phyloP scores from a whole-genome alignment of 495 filamentous ascomycete species.

The Niebla homalea region DNA sequence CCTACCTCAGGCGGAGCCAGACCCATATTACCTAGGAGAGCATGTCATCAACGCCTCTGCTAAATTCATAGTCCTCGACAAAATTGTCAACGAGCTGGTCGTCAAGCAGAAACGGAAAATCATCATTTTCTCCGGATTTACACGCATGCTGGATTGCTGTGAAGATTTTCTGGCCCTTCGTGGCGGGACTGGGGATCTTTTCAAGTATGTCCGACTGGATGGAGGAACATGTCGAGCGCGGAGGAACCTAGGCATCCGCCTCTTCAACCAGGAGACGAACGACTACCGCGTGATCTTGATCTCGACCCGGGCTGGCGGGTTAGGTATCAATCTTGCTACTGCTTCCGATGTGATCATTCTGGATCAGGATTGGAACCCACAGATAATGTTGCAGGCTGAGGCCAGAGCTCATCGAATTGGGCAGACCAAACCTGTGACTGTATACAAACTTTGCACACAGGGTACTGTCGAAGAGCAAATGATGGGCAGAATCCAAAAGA shows the following conservation, averaged over 20 bases:
- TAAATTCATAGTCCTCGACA: slow-evolving; percentile 52
- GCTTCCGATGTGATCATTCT: slow-evolving; percentile 50
- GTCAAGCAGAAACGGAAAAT: slow-evolving; percentile 45
- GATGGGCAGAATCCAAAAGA: slow-evolving; percentile 50
- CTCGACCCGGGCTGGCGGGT: slow-evolving; percentile 49
- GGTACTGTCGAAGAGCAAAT: slow-evolving; percentile 54
- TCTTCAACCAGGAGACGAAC: slow-evolving; percentile 37
- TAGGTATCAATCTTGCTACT: slow-evolving; percentile 49
- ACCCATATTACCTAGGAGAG: slow-evolving; percentile 35
- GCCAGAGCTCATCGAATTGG: slow-evolving; percentile 48
- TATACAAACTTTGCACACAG: slow-evolving; percentile 46
- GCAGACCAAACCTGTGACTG: slow-evolving; percentile 40
- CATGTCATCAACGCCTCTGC: slow-evolving; percentile 45
- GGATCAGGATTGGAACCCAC: slow-evolving; percentile 57
- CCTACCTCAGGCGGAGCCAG: slow-evolving; percentile 36
- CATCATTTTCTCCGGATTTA: slow-evolving; percentile 51
- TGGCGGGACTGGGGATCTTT: slow-evolving; percentile 30
- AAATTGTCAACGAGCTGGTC: slow-evolving; percentile 44
- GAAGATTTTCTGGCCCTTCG: slow-evolving; percentile 43
- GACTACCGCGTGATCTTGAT: slow-evolving; percentile 49
- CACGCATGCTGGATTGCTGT: slow-evolving; percentile 42
- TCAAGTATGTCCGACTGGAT: slow-evolving; percentile 45
- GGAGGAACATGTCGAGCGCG: slow-evolving; percentile 39
- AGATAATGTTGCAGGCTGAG: slow-evolving; percentile 46
- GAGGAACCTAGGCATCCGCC: slow-evolving; percentile 42